Evolutionary conservation across 2,329 filamentous ascomycete genomes (phyloP), one percentile per base, ranked within the genome.

Genomic region (Hymenoscyphus repandus): DNA sequence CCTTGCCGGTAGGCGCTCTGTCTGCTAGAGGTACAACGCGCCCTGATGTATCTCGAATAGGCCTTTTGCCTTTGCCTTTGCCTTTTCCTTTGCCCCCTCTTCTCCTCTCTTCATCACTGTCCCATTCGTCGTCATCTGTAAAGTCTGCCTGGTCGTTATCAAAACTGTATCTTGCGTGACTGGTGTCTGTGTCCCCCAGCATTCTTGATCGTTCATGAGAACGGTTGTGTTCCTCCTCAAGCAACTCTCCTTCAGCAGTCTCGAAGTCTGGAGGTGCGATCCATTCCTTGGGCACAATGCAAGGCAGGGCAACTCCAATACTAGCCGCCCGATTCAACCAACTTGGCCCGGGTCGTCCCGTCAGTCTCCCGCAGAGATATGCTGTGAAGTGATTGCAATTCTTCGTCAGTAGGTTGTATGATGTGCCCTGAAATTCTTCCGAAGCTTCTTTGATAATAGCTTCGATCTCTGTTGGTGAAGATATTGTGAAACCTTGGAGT

Each of bases 301-400:
- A 95, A 12, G 89, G 89, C 33, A 95, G 69, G 11, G 86, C 86
- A 46, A 91, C 78, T 36, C 89, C 89, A 56, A 95, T 88, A 59
- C 80, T 85, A n/a, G 89, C 89, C 1, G 89, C 89, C 49, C 89
- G 80, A 64, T 95, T 95, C 48, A 95, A 72, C 86, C 88, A 95
- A 15, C 69, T 70, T 0, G 89, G 89, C 0, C 86, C 86, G 1
- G 82, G 72, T 41, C 80, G 77, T 5, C 83, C 81, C 1, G 87
- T 92, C 49, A 95, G 75, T 58, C 79, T 80, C 65, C 85, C 75
- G 68, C 86, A 90, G 15, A 95, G 76, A 61, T 86, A 82, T 17
- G 82, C 82, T 2, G 88, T 92, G 66, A 95, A 95, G 67, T 95
- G 89, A 67, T 95, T 95, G 76, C 89, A 95, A 68, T 95, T 95